Evolutionary conservation across 2,329 filamentous ascomycete species (phyloP).

Genomic region (Fusarium abutilonis): DNA sequence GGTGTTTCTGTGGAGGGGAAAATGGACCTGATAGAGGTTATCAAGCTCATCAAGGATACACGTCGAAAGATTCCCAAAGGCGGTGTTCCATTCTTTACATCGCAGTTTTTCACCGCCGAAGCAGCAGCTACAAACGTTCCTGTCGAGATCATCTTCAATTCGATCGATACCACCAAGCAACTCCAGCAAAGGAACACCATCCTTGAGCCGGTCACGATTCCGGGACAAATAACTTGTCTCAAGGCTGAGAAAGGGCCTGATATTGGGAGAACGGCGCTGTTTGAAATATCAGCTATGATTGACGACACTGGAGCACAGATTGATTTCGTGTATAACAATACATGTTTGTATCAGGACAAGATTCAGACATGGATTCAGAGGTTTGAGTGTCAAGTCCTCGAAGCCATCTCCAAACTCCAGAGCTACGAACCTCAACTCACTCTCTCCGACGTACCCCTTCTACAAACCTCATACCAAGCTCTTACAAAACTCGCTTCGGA

Average conservation of each 20-base stretch:
- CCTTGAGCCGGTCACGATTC: conserved; percentile 58
- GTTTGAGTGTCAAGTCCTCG: conserved; percentile 59
- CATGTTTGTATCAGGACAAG: conserved; percentile 54
- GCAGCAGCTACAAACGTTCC: conserved; percentile 54
- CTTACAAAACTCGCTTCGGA: conserved; percentile 57
- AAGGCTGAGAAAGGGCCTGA: conserved; percentile 57
- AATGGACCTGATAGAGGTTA: conserved; percentile 61
- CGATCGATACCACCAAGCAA: conserved; percentile 61
- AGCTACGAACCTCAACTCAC: conserved; percentile 59
- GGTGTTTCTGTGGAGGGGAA: conserved; percentile 54
- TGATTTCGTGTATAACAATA: conserved; percentile 57
- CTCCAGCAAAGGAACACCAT: conserved; percentile 59
- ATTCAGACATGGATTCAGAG: conserved; percentile 59
- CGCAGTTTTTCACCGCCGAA: conserved; percentile 53
- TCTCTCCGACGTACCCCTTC: conserved; percentile 59
- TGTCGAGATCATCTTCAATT: conserved; percentile 69
- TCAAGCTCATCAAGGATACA: conserved; percentile 64
- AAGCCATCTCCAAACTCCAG: conserved; percentile 55
- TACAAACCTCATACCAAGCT: conserved; percentile 59
- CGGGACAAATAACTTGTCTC: conserved; percentile 52
- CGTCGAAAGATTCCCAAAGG: conserved; percentile 57
- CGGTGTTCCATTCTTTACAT: conserved; percentile 61
- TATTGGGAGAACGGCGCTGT: conserved; percentile 61
- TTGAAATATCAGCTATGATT: conserved; percentile 61
- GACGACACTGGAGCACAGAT: conserved; percentile 56